A percentile compares a stretch with the other conserved stretches of the same genome.
Evolutionary conservation across 148 eudicot species (phyloP).

Genomic region (Diospyros lotus): DNA sequence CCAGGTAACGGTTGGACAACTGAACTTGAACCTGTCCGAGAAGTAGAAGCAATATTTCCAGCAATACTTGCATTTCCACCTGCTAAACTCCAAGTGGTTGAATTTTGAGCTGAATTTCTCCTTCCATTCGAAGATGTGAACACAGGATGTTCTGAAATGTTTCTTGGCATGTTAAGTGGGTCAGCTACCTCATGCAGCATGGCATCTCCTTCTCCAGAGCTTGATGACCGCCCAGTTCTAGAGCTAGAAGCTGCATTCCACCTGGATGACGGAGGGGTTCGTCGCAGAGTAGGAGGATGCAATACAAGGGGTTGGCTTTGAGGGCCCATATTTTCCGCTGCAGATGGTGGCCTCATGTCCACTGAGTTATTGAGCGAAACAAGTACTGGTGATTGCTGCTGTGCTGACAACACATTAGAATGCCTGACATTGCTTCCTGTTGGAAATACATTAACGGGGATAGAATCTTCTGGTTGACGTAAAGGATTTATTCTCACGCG

Average conservation of each 20-base stretch:
- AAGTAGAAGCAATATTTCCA: conserved; percentile 47
- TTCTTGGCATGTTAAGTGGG: conserved; percentile 46
- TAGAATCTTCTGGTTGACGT: conserved; percentile 33
- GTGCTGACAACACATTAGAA: conserved; percentile 19
- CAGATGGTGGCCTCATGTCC: conserved; percentile 36
- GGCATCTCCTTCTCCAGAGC: conserved; percentile 31
- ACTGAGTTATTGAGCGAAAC: conserved; percentile 39
- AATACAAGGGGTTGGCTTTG: conserved; percentile 29
- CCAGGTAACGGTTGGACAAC: conserved; percentile 24
- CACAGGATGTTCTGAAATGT: conserved; percentile 56
- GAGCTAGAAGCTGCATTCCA: conserved; percentile 48
- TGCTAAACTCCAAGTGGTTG: conserved; percentile 40
- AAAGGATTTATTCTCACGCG: conserved; percentile 51
- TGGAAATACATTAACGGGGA: conserved; percentile 27
- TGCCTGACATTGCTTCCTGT: conserved; percentile 24
- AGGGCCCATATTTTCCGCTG: conserved; percentile 27
- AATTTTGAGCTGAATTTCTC: conserved; percentile 44
- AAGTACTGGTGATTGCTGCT: conserved; percentile 42
- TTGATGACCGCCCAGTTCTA: conserved; percentile 40
- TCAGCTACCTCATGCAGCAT: conserved; percentile 32
- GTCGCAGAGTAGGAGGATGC: conserved; percentile 41
- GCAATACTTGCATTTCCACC: conserved; percentile 30
- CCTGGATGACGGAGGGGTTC: conserved; percentile 47
- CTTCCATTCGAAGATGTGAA: conserved; percentile 49
- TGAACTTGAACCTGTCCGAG: conserved; percentile 36